Percentiles rank a stretch among this genome's conserved stretches.
Conservation (phyloP, 2,329 filamentous ascomycete genomes). For the Purpureocillium takamizusanense region DNA sequence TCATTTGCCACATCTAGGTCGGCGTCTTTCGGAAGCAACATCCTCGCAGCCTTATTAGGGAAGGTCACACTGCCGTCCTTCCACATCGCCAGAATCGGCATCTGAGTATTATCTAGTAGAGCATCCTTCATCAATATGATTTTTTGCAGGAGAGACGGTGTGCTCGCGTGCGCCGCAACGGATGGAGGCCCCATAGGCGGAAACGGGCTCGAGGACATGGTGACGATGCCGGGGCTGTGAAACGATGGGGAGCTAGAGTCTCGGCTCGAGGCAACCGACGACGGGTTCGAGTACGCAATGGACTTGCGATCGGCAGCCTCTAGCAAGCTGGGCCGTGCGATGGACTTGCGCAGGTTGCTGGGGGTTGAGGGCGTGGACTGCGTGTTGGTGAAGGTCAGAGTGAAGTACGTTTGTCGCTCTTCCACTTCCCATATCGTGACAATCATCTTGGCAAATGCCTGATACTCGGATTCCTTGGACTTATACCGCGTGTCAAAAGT, state of each 20-base stretch:
- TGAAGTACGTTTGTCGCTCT: constrained; percentile 60
- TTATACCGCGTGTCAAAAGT: constrained; percentile 23
- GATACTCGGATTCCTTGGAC: constrained; percentile 26
- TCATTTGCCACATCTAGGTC: constrained; percentile 31
- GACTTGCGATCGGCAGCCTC: constrained; percentile 38
- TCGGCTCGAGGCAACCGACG: constrained; percentile 37
- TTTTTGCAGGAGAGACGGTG: constrained; percentile 62
- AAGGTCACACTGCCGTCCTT: constrained; percentile 67
- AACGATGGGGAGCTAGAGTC: constrained; percentile 37
- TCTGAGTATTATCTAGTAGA: constrained; percentile 63
- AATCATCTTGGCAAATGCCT: constrained; percentile 62
- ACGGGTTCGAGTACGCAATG: constrained; percentile 33
- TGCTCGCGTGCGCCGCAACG: constrained; percentile 40
- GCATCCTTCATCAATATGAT: constrained; percentile 69
- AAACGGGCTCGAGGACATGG: constrained; percentile 50
- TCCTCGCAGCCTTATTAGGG: constrained; percentile 57
- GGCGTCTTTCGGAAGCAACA: constrained; percentile 35
- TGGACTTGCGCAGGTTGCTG: constrained; percentile 23
- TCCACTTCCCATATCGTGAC: constrained; percentile 66
- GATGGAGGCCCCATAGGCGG: constrained; percentile 59
- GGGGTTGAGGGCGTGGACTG: constrained; percentile 27
- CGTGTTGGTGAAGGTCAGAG: constrained; percentile 63
- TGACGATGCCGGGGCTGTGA: constrained; percentile 41
- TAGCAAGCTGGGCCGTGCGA: constrained; percentile 29
- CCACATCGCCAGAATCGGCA: constrained; percentile 74